Evolutionary conservation across 495 filamentous ascomycete genomes (phyloP), one percentile per base, ranked within the genome.

Genomic region (Penicillium flavigenum): DNA sequence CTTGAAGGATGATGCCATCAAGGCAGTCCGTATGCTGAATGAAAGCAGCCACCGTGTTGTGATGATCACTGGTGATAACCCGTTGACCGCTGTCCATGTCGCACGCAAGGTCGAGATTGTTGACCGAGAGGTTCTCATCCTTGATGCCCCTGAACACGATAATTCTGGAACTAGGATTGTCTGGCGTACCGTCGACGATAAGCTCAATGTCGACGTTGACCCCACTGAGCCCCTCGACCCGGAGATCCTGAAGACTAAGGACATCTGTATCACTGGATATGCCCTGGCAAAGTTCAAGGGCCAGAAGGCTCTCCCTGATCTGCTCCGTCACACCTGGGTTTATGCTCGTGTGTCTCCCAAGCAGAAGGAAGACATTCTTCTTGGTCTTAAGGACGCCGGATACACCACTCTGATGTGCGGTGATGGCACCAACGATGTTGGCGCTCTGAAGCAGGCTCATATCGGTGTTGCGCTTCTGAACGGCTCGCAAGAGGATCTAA

Each of bases 41-140:
- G 95, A 98, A 76, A 96, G 93, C 73, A 96, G 91, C 73, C 94
- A 99, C 76, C 91, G 94, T 61, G 90, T 95, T 54, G 89, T 98
- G 63, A 99, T 99, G 94, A 99, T 99, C 55, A 99, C 94, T 47
- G 94, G 94, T 64, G 94, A 99, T 73, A 99, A 99, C 67, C 92
- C 94, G 20, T 81, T 99, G 41, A 99, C 94, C 22, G 94, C 94
- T 61, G 89, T 94, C 24, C 93, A 99, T 68, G 94, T 99, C 57
- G 94, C 94, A 12, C 86, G 87, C 43, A 86, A 98, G 68, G 94
- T 99, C 38, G 94, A 99, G 65, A 99, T 99, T 67, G 90, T 99
- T 20, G 94, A 99, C 63, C 87, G 94, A 11, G 94, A 98, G 24
- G 90, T 95, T 39, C 79, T 97, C 26, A 96, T 99, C 61, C 80